These are phyloP conservation scores for Trichosanthes truncata DNA, from an alignment of 306 rosid species.

Conservation along the genomic window DNA sequence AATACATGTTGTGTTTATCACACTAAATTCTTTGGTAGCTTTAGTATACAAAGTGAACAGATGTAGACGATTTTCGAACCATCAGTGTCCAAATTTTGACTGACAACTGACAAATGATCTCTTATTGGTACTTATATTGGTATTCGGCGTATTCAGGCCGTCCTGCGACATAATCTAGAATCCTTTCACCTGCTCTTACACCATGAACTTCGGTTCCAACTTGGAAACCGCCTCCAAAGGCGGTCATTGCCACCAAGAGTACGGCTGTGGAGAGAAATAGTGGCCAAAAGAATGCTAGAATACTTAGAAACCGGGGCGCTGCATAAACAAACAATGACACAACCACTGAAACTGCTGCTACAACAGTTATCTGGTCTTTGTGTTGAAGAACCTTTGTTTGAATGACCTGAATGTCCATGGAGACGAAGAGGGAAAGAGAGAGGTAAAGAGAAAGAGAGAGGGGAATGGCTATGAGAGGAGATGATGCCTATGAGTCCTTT, in stretches of 20 bases:
- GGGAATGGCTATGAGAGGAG: not conserved
- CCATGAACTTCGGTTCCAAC: conserved; percentile 38
- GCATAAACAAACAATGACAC: conserved; percentile 41
- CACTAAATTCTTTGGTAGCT: not conserved
- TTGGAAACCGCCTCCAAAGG: conserved; percentile 56
- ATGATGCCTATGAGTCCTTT: not conserved
- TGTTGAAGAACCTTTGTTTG: conserved; percentile 47
- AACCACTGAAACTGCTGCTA: conserved; percentile 29
- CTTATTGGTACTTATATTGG: conserved; percentile 1
- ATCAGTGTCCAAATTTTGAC: not conserved
- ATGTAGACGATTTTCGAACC: not conserved
- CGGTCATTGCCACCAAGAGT: conserved; percentile 38
- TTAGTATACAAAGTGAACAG: not conserved
- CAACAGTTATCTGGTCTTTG: conserved; percentile 42
- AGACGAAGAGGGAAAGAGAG: not conserved
- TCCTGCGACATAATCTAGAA: conserved; percentile 63
- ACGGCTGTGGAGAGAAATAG: conserved; percentile 70
- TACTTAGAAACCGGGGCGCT: conserved; percentile 44
- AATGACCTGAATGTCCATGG: conserved; percentile 46
- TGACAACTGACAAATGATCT: not conserved
- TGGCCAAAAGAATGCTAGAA: conserved; percentile 76
- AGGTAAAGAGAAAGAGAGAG: not conserved
- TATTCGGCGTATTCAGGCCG: conserved; percentile 17
- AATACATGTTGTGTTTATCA: not conserved
- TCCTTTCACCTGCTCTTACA: conserved; percentile 51